A percentile compares a stretch with the other conserved stretches of the same genome.
Conservation (phyloP, 164 flowering plant species). For the Kingdonia uniflora region DNA sequence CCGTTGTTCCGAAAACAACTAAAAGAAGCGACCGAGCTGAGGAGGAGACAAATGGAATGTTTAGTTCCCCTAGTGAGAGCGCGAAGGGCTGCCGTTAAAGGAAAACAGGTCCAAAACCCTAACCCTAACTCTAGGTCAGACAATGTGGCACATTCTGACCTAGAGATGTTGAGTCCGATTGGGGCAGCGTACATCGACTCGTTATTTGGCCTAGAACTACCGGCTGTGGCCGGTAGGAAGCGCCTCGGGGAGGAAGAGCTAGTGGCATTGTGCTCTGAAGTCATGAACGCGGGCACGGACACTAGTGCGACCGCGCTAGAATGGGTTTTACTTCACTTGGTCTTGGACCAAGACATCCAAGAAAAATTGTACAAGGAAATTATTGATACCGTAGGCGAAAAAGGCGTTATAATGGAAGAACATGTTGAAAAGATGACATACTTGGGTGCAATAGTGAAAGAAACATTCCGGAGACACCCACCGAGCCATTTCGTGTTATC, state of each 20-base stretch:
- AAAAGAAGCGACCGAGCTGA: slow-evolving; percentile 39
- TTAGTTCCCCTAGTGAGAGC: slow-evolving; percentile 49
- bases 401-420: slow-evolving; percentile 32
- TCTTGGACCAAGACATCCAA: slow-evolving; percentile 56
- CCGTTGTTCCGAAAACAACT: slow-evolving; percentile 58
- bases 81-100: slow-evolving; percentile 38
- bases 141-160: not conserved
- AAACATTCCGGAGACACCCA: slow-evolving; percentile 80
- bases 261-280: slow-evolving; percentile 69
- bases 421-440: slow-evolving; percentile 64
- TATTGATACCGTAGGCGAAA: slow-evolving; percentile 36
- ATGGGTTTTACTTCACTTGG: slow-evolving; percentile 74
- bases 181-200: slow-evolving; percentile 89
- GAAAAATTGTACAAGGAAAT: slow-evolving; percentile 56
- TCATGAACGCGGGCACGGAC: slow-evolving; percentile 83
- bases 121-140: slow-evolving; percentile 8
- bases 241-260: slow-evolving; percentile 58
- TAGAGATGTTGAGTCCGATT: slow-evolving; percentile 53
- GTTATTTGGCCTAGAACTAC: slow-evolving; percentile 36
- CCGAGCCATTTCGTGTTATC: slow-evolving; percentile 79
- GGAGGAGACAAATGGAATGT: slow-evolving; percentile 55
- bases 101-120: slow-evolving; percentile 4
- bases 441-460: slow-evolving; percentile 63
- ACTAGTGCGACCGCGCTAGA: slow-evolving; percentile 74
- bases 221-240: slow-evolving; percentile 22